Conservation (phyloP, 805 yeast genomes). For the Myxozyma kluyveri region DNA sequence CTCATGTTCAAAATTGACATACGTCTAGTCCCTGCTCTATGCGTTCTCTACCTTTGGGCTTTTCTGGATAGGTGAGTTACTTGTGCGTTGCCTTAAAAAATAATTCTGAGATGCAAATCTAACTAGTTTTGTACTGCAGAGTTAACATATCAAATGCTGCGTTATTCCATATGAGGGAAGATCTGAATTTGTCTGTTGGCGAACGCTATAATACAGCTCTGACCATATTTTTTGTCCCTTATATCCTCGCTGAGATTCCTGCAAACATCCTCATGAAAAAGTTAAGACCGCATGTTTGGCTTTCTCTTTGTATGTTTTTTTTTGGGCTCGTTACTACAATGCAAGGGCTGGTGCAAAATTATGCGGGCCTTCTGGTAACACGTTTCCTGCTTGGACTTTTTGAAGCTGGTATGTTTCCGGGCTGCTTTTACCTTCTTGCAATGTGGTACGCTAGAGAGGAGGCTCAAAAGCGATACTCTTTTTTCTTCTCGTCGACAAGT, state of each 20-base stretch:
- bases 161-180: slow-evolving; percentile 62
- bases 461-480: slow-evolving; percentile 65
- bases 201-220: slow-evolving; percentile 63
- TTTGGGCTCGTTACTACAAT: slow-evolving; percentile 66
- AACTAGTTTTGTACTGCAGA: slow-evolving; percentile 10
- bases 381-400: slow-evolving; percentile 65
- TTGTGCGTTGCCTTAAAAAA: neutral
- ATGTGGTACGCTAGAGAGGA: slow-evolving; percentile 64
- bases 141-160: slow-evolving; percentile 81
- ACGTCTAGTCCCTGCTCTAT: slow-evolving; percentile 73
- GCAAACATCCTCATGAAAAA: slow-evolving; percentile 61
- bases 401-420: slow-evolving; percentile 73
- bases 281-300: slow-evolving; percentile 64
- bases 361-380: slow-evolving; percentile 58
- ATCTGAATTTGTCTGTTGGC: slow-evolving; percentile 50
- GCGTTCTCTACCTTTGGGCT: slow-evolving; percentile 69
- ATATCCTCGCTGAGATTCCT: slow-evolving; percentile 54
- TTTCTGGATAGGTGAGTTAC: slow-evolving; percentile 59
- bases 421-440: slow-evolving; percentile 66
- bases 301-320: slow-evolving; percentile 54
- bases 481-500: slow-evolving; percentile 68
- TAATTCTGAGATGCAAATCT: neutral
- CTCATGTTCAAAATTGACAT: slow-evolving; percentile 65
- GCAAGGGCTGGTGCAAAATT: slow-evolving; percentile 61
- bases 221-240: slow-evolving; percentile 71